Base-by-base conservation (phyloP, 306 rosid genomes). In the Medicago lupulina region DNA sequence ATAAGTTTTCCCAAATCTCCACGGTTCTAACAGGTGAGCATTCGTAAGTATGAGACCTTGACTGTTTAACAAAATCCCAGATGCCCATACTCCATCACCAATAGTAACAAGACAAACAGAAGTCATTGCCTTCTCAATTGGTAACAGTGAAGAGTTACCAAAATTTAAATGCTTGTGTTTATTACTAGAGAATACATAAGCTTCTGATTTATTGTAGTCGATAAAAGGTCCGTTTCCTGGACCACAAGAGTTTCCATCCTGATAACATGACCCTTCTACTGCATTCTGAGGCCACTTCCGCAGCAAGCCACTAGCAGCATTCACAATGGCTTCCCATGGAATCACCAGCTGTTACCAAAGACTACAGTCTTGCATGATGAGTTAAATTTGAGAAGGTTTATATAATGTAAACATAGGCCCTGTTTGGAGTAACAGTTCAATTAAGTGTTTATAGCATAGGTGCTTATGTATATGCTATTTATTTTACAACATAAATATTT, bases 41-140 rank as follows among this genome's bases (percentile, higher is more conserved):
- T 95, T 95, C 38, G 98, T 95, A 62, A 95, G 95, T 85, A 95
- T 75, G 77, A 95, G 88, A 80, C 98, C 98, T 78, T 87, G 85
- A 76, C 67, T 65, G 79, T 92, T 95, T 41, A 95, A 85, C 82
- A 95, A 46, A 82, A 92, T 84, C 36, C 98, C 98, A 71, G 95
- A 92, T 68, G 98, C 97, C 97, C 98, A 95, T 50, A 85, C 90
- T 80, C 97, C 97, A 78, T 87, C 91, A 62, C 89, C 96, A 38
- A 87, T 76, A 74, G 95, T 92, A 78, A 95, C 76, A 78, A 95
- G 97, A 83, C 98, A 95, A 70, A 95, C 79, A 77, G 96, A 86
- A 71, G 83, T 73, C 87, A 87, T 86, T 69, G 97, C 93, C 84
- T 90, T 89, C 86, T 90, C 97, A 66, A 90, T 76, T 59, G 75